Evolutionary conservation across 495 filamentous ascomycete genomes (phyloP).

Genomic region (Niebla homalea): DNA sequence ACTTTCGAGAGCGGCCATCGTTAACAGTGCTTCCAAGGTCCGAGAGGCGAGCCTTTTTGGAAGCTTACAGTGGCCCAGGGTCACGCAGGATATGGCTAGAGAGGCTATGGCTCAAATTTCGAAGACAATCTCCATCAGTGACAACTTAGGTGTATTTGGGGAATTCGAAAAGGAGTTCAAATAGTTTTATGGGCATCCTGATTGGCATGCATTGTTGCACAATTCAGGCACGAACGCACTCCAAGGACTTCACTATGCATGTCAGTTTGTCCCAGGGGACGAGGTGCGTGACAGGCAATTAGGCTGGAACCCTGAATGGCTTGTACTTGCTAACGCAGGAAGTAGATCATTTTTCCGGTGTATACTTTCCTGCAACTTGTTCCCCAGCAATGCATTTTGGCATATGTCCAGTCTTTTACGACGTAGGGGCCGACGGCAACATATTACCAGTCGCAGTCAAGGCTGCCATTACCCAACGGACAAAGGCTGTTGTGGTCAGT

Average conservation of each 20-base stretch:
- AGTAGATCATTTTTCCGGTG: slow-evolving; percentile 1
- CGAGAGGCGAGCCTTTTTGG: background rate
- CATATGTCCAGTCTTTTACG: slow-evolving; percentile 2
- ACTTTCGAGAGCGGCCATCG: background rate
- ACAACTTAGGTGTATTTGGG: background rate
- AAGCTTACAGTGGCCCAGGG: background rate
- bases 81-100: background rate
- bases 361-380: slow-evolving; percentile 7
- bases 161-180: slow-evolving; percentile 6
- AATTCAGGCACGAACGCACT: slow-evolving; percentile 6
- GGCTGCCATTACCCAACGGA: background rate
- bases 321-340: background rate
- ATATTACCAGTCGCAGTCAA: background rate
- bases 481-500: slow-evolving; percentile 1
- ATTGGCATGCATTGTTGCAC: background rate
- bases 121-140: slow-evolving; percentile 2
- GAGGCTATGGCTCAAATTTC: background rate
- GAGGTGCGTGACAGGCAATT: background rate
- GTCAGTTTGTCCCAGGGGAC: background rate
- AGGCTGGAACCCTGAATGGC: background rate
- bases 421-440: background rate
- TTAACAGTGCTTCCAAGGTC: background rate
- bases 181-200: background rate
- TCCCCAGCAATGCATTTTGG: slow-evolving; percentile 6
- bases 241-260: slow-evolving; percentile 1